Base-by-base conservation (phyloP, 2,329 filamentous ascomycete genomes). In the Orbilia javanica region DNA sequence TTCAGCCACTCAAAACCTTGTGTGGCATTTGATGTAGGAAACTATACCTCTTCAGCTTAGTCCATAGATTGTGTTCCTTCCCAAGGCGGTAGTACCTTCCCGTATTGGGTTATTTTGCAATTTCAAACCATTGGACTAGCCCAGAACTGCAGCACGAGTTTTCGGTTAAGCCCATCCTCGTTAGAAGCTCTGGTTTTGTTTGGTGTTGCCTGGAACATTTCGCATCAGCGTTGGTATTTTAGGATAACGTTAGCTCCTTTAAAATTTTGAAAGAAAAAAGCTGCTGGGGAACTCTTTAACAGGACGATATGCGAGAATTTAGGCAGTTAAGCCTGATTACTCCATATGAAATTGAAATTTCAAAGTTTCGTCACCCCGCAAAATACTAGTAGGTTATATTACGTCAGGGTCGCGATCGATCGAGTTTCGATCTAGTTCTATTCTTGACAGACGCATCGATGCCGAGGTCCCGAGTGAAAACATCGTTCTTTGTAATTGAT, bases 131-230 rank as follows among this genome's bases (percentile, higher is more conserved):
- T 6, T 18, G 11, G 18, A 60, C 55, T 60, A 60, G 20, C 55
- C 55, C 11, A 42, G 20, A 60, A 39, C 8, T 13, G 36, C 11
- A 39, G 36, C n/a, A 3, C 25, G 11, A 3, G n/a, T 22, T 27
- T 39, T 42, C 20, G 25, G 13, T 20, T 34, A 15, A 31, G 18
- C 15, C 4, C 6, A 44, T 13, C 7, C 25, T 36, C 53, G 53
- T 42, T 29, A 60, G 53, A 10, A 22, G n/a, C 39, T 31, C 0
- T 20, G 42, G 60, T 64, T 48, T 64, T 15, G 55, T 60, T 27
- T 60, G 34, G 55, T 60, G 55, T 60, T 42, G 55, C 34, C 55
- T 60, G 55, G 20, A 60, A 25, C 55, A 39, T 60, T 15, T 39
- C 22, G 15, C 11, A 27, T 60, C 55, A 60, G 5, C 13, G 29